These are phyloP conservation scores for Colletotrichum viniferum DNA, from an alignment of 2,329 filamentous ascomycete species.

Conservation along the genomic window DNA sequence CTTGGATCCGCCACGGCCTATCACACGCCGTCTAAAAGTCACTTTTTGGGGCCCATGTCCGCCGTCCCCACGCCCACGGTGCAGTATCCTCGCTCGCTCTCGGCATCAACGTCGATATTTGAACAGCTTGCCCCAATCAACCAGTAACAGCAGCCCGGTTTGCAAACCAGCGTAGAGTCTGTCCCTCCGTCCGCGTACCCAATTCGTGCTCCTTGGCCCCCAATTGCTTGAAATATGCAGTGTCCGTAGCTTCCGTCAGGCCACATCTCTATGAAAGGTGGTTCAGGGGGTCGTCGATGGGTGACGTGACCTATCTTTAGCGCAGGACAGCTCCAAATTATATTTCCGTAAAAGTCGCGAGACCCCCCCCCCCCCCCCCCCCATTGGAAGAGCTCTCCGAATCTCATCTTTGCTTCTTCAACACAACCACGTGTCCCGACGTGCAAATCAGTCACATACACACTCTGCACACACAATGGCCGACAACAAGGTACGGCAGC, in stretches of 20 bases:
- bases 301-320: slow-evolving; percentile 1
- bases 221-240: not conserved
- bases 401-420: not conserved
- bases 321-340: not conserved
- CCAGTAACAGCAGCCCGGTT: not conserved
- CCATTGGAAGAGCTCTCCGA: not conserved
- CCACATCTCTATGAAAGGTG: not conserved
- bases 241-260: not conserved
- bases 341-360: not conserved
- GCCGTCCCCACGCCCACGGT: not conserved
- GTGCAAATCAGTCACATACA: not conserved
- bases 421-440: not conserved
- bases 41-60: not conserved
- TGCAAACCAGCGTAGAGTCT: not conserved
- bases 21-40: slow-evolving; percentile 17
- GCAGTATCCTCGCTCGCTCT: not conserved
- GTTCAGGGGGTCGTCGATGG: not conserved
- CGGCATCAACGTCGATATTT: slow-evolving; percentile 1
- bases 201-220: not conserved
- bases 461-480: slow-evolving; percentile 36
- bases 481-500: slow-evolving; percentile 45
- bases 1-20: slow-evolving; percentile 16
- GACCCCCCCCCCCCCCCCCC: not conserved
- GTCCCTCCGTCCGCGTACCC: not conserved
- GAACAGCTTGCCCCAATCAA: not conserved